These are phyloP conservation scores for Glycyrrhiza uralensis DNA, from an alignment of 306 rosid species.

Conservation along the genomic window DNA sequence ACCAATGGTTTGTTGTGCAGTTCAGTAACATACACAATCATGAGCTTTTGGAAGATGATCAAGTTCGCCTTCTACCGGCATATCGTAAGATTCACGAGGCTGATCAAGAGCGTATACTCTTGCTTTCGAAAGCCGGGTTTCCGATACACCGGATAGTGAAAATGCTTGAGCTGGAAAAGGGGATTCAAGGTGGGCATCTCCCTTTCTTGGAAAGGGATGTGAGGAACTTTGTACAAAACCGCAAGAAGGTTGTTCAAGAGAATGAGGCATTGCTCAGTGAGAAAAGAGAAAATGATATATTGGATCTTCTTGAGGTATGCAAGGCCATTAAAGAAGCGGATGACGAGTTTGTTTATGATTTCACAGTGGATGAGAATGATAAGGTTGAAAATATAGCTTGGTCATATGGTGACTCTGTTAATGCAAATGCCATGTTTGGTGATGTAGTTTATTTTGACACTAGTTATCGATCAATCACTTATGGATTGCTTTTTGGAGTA, in stretches of 20 bases:
- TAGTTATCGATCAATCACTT: constrained; percentile 69
- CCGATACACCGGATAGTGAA: constrained; percentile 90
- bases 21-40: constrained; percentile 92
- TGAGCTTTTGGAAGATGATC: constrained; percentile 93
- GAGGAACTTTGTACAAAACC: constrained; percentile 87
- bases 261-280: constrained; percentile 76
- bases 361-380: constrained; percentile 73
- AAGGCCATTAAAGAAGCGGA: constrained; percentile 70
- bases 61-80: constrained; percentile 88
- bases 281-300: constrained; percentile 76
- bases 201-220: constrained; percentile 97
- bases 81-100: constrained; percentile 89
- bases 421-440: constrained; percentile 63
- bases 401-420: constrained; percentile 74
- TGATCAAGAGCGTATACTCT: constrained; percentile 85
- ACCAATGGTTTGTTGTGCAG: constrained; percentile 91
- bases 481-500: constrained; percentile 83
- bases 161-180: constrained; percentile 93
- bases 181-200: constrained; percentile 86
- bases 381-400: constrained; percentile 80
- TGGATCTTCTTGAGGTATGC: constrained; percentile 92
- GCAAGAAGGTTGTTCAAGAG: constrained; percentile 86
- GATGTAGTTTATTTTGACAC: constrained; percentile 84
- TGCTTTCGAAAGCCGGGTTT: constrained; percentile 92
- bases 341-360: constrained; percentile 70